Percentiles rank a stretch among this genome's conserved stretches.
phyloP scores from a whole-genome alignment of 176 grass and related monocot species.

The Elaeis guineensis region DNA sequence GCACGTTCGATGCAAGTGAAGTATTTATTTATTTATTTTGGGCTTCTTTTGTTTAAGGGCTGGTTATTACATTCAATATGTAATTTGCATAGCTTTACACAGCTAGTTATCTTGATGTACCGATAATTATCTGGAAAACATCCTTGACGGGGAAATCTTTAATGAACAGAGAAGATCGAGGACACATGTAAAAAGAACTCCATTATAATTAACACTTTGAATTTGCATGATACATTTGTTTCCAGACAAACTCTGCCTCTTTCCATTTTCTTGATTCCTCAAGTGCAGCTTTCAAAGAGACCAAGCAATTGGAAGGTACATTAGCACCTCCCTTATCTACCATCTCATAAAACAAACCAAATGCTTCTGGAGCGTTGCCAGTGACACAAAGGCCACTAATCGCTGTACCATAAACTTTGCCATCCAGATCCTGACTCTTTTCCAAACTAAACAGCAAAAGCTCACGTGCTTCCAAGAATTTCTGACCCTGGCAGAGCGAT shows the following conservation, averaged over 20 bases:
- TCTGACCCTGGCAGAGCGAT: constrained; percentile 37
- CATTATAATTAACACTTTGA: too few relatives aligned
- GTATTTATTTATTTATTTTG: too few relatives aligned
- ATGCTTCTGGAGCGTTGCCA: constrained; percentile 49
- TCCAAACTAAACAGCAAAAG: constrained; percentile 60
- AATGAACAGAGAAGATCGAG: too few relatives aligned
- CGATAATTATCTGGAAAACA: too few relatives aligned
- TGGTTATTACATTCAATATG: too few relatives aligned
- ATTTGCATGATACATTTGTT: constrained; percentile 48
- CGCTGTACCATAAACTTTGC: constrained; percentile 25
- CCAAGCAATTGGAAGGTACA: constrained; percentile 42
- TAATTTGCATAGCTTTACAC: too few relatives aligned
- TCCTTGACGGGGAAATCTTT: too few relatives aligned
- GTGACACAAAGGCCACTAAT: constrained; percentile 58
- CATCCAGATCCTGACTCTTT: constrained; percentile 28
- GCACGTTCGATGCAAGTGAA: too few relatives aligned
- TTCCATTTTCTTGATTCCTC: constrained; percentile 36
- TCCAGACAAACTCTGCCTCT: constrained; percentile 62
- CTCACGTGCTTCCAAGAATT: constrained; percentile 61
- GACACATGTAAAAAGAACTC: too few relatives aligned
- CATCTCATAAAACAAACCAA: constrained; percentile 57
- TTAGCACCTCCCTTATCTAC: constrained; percentile 33
- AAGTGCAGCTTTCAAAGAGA: constrained; percentile 46
- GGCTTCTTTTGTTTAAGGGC: too few relatives aligned
- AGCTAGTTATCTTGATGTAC: too few relatives aligned